Conservation (phyloP, 2,329 filamentous ascomycete genomes). For the Gyromitra esculenta region DNA sequence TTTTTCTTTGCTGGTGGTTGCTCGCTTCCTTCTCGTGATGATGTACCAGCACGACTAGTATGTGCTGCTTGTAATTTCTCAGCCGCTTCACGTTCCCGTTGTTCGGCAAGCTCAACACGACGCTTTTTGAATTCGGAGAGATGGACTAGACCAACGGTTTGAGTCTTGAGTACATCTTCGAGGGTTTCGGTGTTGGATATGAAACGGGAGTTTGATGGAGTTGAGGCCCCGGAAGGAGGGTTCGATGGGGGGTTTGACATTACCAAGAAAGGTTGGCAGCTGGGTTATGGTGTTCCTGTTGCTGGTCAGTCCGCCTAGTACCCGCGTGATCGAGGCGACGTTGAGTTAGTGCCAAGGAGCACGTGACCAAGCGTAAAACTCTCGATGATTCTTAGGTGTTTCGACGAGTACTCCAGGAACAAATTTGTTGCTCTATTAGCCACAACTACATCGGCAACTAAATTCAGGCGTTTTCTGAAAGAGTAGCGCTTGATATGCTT, state of each 20-base stretch:
- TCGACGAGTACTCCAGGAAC: not conserved
- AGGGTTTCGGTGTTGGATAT: conserved; percentile 78
- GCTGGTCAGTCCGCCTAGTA: not conserved
- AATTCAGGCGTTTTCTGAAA: too few relatives aligned
- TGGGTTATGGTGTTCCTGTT: not conserved
- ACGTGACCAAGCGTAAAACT: not conserved
- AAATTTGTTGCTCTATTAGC: too few relatives aligned
- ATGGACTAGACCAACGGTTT: conserved; percentile 89
- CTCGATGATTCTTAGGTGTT: not conserved
- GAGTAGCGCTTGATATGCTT: too few relatives aligned
- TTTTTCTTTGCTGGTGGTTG: conserved; percentile 59
- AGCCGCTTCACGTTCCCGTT: conserved; percentile 82
- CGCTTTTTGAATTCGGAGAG: conserved; percentile 96
- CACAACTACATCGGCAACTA: too few relatives aligned
- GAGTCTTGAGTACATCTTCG: conserved; percentile 81
- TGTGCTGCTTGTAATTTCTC: conserved; percentile 64
- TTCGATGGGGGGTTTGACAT: conserved; percentile 39
- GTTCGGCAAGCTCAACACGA: conserved; percentile 90
- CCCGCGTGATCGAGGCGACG: not conserved
- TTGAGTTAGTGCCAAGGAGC: not conserved
- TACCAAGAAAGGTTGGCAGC: not conserved
- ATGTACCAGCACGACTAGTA: conserved; percentile 63
- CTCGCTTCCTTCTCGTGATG: conserved; percentile 59
- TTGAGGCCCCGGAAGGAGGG: conserved; percentile 27
- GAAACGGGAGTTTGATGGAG: conserved; percentile 65